Evolutionary conservation across 805 yeast genomes (phyloP).

Genomic region (Saturnispora serradocipensis): DNA sequence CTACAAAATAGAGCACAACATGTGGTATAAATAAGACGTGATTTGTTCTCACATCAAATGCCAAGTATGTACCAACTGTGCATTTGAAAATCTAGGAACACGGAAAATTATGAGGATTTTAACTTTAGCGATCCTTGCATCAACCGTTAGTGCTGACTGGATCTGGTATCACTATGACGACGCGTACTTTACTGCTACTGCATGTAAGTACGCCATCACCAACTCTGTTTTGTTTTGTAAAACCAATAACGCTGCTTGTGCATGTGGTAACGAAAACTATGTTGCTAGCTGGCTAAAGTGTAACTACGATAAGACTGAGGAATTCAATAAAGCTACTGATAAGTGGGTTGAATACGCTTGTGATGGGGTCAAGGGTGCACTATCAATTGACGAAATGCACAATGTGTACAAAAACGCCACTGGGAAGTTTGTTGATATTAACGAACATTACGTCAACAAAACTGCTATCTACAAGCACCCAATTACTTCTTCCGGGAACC

Average conservation of each 20-base stretch:
- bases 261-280: constrained; percentile 22
- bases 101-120: not conserved
- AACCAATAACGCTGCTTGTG: constrained; percentile 14
- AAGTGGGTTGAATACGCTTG: constrained; percentile 19
- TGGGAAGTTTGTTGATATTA: constrained; percentile 23
- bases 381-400: constrained; percentile 28
- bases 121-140: not conserved
- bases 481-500: constrained; percentile 17
- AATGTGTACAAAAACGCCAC: constrained; percentile 34
- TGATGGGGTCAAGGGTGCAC: constrained; percentile 14
- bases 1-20: not conserved
- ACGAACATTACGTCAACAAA: constrained; percentile 23
- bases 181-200: constrained; percentile 13
- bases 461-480: constrained; percentile 30
- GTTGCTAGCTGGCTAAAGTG: constrained; percentile 24
- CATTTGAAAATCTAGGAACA: too few species aligned
- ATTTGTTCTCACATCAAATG: not conserved
- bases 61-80: not conserved
- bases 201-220: constrained; percentile 19
- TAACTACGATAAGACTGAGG: constrained; percentile 13
- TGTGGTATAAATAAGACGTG: not conserved
- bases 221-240: constrained; percentile 17
- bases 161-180: constrained; percentile 6
- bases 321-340: constrained; percentile 15
- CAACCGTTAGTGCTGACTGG: constrained; percentile 1